Base-by-base conservation (phyloP, 257 asterid species). In the Linderniella brevidens region DNA sequence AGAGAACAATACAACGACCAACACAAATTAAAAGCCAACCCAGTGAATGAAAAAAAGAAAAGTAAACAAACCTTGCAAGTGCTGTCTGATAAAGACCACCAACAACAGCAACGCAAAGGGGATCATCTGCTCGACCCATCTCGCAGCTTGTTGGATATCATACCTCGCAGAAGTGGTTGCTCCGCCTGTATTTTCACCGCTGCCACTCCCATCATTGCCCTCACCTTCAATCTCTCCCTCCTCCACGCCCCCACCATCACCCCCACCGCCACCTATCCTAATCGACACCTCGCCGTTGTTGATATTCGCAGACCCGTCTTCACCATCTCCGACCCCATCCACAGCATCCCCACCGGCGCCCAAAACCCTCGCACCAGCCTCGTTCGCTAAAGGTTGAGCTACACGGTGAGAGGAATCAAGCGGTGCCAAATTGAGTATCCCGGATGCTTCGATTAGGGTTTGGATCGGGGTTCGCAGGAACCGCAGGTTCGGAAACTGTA, bases 101-200 rank as follows among this genome's bases (percentile, higher is more conserved):
- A 79, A 52, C 53, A 79, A 58, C 44, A 83, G 76, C 69, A 83
- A 61, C 6, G 88, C 72, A 52, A 76, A 83, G 0, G 90, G 94
- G 52, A 83, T 75, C 64, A 83, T 62, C 72, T 77, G 88, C 68
- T 83, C 94, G 55, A 69, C 57, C 94, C 88, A 79, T 55, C 88
- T 58, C 0, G 88, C 88, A 15, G 65, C 64, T 65, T 72, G 88
- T 67, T 76, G 94, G 57, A 79, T 69, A 66, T 79, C 92, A 54
- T 76, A 77, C 51, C 92, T 77, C 72, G 68, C 82, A 39, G 68
- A 70, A 4, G 85, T 41, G 8, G 82, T 60, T 41, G 59, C 53
- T 41, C 63, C 70, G 48, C 68, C 48, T 61, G 51, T 55, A 37
- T 41, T 51, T 17, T 19, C 41, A 35, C 44, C 44, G 4, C 13